Conservation (phyloP, 2,329 filamentous ascomycete species). For the Torrubiella hemipterigena region DNA sequence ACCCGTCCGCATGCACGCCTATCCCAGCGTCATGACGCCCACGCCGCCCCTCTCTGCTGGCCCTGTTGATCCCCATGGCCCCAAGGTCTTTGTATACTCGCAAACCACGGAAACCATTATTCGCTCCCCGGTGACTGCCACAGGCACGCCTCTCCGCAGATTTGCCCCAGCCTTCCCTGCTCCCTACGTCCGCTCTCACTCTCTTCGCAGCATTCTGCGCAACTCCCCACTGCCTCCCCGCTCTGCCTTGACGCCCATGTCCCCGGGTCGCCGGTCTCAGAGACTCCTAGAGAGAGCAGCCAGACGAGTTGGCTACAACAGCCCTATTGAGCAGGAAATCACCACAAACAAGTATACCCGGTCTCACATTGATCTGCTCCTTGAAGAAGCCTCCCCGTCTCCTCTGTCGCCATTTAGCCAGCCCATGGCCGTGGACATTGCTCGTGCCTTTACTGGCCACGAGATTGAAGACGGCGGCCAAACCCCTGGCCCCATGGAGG, state of each 20-base stretch:
- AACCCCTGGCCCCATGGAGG: slow-evolving; percentile 51
- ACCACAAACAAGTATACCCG: slow-evolving; percentile 47
- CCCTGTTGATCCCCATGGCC: slow-evolving; percentile 27
- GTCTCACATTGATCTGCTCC: slow-evolving; percentile 51
- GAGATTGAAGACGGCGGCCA: slow-evolving; percentile 49
- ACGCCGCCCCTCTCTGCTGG: slow-evolving; percentile 46
- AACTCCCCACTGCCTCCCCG: slow-evolving; percentile 51
- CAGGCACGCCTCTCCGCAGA: slow-evolving; percentile 4
- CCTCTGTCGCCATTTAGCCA: slow-evolving; percentile 24
- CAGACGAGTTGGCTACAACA: slow-evolving; percentile 49
- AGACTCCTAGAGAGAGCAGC: slow-evolving; percentile 42
- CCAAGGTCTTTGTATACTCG: slow-evolving; percentile 34
- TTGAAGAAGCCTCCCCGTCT: slow-evolving; percentile 41
- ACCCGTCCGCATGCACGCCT: slow-evolving; percentile 36
- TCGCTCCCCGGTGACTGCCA: not conserved
- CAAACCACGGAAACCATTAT: not conserved
- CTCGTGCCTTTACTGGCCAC: slow-evolving; percentile 38
- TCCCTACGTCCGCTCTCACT: slow-evolving; percentile 47
- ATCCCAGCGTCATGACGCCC: slow-evolving; percentile 46
- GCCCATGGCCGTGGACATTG: slow-evolving; percentile 33
- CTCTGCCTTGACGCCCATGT: slow-evolving; percentile 36
- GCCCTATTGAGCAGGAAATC: slow-evolving; percentile 51
- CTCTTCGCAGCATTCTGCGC: slow-evolving; percentile 51
- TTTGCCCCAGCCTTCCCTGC: slow-evolving; percentile 14
- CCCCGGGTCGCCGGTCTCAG: slow-evolving; percentile 40